Percentiles rank a stretch among this genome's conserved stretches.
phyloP scores from a whole-genome alignment of 2,329 filamentous ascomycete species.

The Penicillium decumbens region DNA sequence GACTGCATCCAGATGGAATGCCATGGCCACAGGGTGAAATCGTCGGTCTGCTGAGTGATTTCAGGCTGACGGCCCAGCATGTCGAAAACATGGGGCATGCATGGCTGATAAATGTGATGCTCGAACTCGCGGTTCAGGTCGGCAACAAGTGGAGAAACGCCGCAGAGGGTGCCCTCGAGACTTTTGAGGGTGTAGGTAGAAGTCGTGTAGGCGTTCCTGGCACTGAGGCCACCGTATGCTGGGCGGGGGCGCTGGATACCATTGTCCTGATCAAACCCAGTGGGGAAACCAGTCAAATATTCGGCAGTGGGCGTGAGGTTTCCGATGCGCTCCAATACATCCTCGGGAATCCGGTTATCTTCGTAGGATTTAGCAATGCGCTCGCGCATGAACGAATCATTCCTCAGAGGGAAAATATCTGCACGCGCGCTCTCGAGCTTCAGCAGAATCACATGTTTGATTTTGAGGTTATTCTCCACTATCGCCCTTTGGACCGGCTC shows the following conservation, averaged over 20 bases:
- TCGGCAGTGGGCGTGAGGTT: constrained; percentile 31
- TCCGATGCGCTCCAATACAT: constrained; percentile 22
- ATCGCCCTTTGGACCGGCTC: constrained; percentile 10
- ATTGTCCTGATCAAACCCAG: constrained; percentile 25
- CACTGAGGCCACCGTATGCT: constrained; percentile 42
- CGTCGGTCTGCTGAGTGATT: constrained; percentile 19
- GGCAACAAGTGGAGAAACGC: constrained; percentile 40
- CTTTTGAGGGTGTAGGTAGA: constrained; percentile 47
- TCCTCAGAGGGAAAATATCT: constrained; percentile 45
- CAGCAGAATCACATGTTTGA: constrained; percentile 45
- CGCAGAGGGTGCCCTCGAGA: constrained; percentile 42
- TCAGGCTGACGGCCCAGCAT: constrained; percentile 24
- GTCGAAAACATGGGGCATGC: constrained; percentile 38
- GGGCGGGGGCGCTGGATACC: constrained; percentile 11
- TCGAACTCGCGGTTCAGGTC: constrained; percentile 44
- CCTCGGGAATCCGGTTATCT: constrained; percentile 33
- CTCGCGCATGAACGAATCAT: constrained; percentile 36
- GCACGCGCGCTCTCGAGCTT: constrained; percentile 46
- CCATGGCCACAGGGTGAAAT: constrained; percentile 33
- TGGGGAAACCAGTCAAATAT: constrained; percentile 26
- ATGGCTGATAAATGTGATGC: constrained; percentile 45
- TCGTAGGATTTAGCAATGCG: constrained; percentile 38
- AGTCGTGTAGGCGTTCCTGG: constrained; percentile 40
- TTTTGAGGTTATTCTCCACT: constrained; percentile 26
- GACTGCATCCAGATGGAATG: constrained; percentile 34